Conservation (phyloP, 1,139 yeast genomes). For the Yamadazyma oceani region DNA sequence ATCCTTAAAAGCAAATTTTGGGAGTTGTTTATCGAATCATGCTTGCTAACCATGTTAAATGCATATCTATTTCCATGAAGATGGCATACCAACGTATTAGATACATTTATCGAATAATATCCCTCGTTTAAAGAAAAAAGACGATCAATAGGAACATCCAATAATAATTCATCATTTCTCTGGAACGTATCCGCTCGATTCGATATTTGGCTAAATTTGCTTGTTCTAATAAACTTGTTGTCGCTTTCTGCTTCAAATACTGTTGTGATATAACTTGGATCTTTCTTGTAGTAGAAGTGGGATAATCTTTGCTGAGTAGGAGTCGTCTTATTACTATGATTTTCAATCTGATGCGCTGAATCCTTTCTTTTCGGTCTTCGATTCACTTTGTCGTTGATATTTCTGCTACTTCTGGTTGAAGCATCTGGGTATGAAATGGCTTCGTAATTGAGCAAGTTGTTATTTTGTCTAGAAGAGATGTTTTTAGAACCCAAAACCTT, state of each 20-base stretch:
- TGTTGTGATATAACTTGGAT: slow-evolving; percentile 33
- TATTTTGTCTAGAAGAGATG: too few species aligned
- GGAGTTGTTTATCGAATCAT: slow-evolving; percentile 18
- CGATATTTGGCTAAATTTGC: slow-evolving; percentile 2
- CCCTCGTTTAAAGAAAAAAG: slow-evolving; percentile 26
- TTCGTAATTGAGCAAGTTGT: too few species aligned
- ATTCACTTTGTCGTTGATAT: too few species aligned
- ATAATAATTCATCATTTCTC: neutral
- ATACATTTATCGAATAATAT: slow-evolving; percentile 17
- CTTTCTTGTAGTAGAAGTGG: slow-evolving; percentile 26
- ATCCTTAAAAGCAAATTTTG: slow-evolving; percentile 20
- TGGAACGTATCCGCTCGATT: neutral
- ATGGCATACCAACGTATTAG: slow-evolving; percentile 20
- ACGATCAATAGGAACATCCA: slow-evolving; percentile 20
- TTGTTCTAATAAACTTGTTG: slow-evolving; percentile 14
- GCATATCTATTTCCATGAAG: slow-evolving; percentile 23
- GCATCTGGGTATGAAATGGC: too few species aligned
- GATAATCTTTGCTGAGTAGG: slow-evolving; percentile 7
- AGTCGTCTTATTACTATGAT: neutral
- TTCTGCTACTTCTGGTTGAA: too few species aligned
- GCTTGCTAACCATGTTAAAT: slow-evolving; percentile 28
- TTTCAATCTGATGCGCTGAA: too few species aligned
- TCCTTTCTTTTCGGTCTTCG: neutral
- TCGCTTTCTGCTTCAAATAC: slow-evolving; percentile 40
- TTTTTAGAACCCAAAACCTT: too few species aligned